Evolutionary conservation across 1,284 basidiomycete genomes (phyloP), one percentile per base, ranked within the genome.

Genomic region (Pseudomicrostroma phylloplanum): DNA sequence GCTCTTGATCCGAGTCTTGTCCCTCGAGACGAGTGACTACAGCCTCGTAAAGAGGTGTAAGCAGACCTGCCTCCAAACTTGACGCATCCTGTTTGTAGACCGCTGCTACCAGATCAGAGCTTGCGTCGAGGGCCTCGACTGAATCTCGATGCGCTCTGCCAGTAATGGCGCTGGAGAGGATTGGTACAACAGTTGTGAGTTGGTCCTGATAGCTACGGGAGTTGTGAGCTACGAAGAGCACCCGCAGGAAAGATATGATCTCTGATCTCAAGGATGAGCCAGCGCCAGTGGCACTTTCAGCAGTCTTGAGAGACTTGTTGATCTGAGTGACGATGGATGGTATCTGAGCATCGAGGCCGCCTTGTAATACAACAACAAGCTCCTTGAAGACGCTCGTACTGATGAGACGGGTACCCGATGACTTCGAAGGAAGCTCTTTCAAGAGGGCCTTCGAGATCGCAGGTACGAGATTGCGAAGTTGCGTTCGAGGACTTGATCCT

Each of bases 1-100:
- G 91, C 68, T 96, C 92, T 12, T 90, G 87, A 78, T 97, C 94
- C 3, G 92, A 91, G 67, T 91, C 89, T 63, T 89, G 85, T 58
- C 86, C 89, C 57, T 83, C 85, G 46, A 98, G 81, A 42, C 91
- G 84, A 21, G 82, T 79, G 1, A 89, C 82, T 1, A 90, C 88
- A 59, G 89, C 87, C 12, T 85, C 81, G 78, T 92, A 94, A 4
- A 96, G 64, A 30, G 63, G 58, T 3, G 9, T 36, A 9, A 48
- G 46, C 3, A 48, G n/a, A 48, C n/a, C 12, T 12, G 46, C 7
- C 46, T 48, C n/a, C 4, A 23, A 7, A 11, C 46, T 23, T 3
- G 46, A 48, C 17, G 23, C n/a, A n/a, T 48, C 46, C 30, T 36
- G 30, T 9, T 36, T 36, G 30, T 36, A 36, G 30, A 36, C 9